These are phyloP conservation scores for Alternaria hordeiaustralica DNA, from an alignment of 2,329 filamentous ascomycete genomes.

Conservation along the genomic window DNA sequence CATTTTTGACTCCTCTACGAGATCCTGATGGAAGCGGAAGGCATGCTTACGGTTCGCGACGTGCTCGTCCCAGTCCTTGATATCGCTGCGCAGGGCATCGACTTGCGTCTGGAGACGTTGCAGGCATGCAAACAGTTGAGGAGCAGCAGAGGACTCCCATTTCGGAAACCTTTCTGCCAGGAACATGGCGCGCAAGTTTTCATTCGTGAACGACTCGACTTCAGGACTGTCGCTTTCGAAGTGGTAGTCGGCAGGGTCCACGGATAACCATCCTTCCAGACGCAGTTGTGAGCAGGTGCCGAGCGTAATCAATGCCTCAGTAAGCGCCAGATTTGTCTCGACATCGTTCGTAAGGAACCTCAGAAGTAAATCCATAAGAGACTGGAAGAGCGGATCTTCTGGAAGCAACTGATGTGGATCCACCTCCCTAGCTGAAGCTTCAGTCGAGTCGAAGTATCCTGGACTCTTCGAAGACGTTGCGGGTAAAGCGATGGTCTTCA, in stretches of 20 bases:
- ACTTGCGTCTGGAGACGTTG: constrained; percentile 52
- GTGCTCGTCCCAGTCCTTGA: constrained; percentile 57
- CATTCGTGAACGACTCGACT: constrained; percentile 33
- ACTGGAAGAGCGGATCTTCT: constrained; percentile 64
- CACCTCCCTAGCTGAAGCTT: constrained; percentile 66
- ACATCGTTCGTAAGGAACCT: constrained; percentile 90
- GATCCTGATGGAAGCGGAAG: constrained; percentile 55
- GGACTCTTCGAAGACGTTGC: constrained; percentile 62
- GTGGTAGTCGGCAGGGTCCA: constrained; percentile 63
- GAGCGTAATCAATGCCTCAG: constrained; percentile 80
- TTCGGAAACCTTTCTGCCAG: constrained; percentile 45
- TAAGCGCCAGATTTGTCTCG: constrained; percentile 87
- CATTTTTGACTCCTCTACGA: constrained; percentile 49
- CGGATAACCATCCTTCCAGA: constrained; percentile 88
- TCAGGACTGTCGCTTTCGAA: constrained; percentile 37
- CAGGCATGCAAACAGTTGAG: constrained; percentile 52
- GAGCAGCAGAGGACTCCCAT: constrained; percentile 47
- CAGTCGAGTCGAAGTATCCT: constrained; percentile 53
- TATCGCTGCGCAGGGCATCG: constrained; percentile 50
- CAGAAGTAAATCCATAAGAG: constrained; percentile 66
- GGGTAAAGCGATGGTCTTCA: constrained; percentile 70
- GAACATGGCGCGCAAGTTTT: constrained; percentile 41
- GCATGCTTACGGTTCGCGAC: constrained; percentile 58
- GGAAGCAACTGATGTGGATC: constrained; percentile 65
- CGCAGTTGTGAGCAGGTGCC: constrained; percentile 84